These are phyloP conservation scores for Candida loeiensis DNA, from an alignment of 805 yeast species.

Conservation along the genomic window DNA sequence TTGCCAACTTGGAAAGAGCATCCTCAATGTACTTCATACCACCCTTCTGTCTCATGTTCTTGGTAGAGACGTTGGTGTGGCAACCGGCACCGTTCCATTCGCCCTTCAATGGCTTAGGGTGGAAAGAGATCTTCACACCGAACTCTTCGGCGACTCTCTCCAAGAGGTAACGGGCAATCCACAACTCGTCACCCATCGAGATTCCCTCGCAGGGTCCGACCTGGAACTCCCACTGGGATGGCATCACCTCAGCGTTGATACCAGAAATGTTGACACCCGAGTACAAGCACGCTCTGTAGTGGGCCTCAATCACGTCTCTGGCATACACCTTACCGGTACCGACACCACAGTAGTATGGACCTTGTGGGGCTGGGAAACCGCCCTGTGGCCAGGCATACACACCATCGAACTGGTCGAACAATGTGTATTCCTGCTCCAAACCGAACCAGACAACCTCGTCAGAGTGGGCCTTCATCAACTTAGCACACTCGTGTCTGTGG, in stretches of 20 bases:
- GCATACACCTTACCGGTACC: slow-evolving; percentile 98
- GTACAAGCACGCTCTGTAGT: slow-evolving; percentile 95
- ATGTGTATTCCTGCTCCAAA: slow-evolving; percentile 96
- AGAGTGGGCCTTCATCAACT: slow-evolving; percentile 89
- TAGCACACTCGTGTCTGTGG: slow-evolving; percentile 96
- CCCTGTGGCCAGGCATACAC: slow-evolving; percentile 99
- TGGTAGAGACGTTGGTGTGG: slow-evolving; percentile 97
- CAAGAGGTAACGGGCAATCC: slow-evolving; percentile 92
- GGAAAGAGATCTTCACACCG: slow-evolving; percentile 97
- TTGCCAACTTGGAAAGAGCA: slow-evolving; percentile 88
- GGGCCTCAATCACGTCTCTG: slow-evolving; percentile 98
- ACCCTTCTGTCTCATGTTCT: slow-evolving; percentile 87
- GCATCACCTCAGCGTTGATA: slow-evolving; percentile 99
- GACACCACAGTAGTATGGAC: slow-evolving; percentile 99
- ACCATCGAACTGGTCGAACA: slow-evolving; percentile 85
- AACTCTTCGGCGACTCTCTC: slow-evolving; percentile 97
- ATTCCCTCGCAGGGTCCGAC: slow-evolving; percentile 98
- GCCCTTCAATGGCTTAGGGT: slow-evolving; percentile 98
- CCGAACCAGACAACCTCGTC: slow-evolving; percentile 93
- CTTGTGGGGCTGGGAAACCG: slow-evolving; percentile 99
- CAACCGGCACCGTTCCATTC: slow-evolving; percentile 99
- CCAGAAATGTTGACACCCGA: slow-evolving; percentile 91
- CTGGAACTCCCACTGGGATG: slow-evolving; percentile 99
- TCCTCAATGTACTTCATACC: slow-evolving; percentile 93
- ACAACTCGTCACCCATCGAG: slow-evolving; percentile 93